Base-by-base conservation (phyloP, 441 rosid genomes). In the Codiaeum variegatum region DNA sequence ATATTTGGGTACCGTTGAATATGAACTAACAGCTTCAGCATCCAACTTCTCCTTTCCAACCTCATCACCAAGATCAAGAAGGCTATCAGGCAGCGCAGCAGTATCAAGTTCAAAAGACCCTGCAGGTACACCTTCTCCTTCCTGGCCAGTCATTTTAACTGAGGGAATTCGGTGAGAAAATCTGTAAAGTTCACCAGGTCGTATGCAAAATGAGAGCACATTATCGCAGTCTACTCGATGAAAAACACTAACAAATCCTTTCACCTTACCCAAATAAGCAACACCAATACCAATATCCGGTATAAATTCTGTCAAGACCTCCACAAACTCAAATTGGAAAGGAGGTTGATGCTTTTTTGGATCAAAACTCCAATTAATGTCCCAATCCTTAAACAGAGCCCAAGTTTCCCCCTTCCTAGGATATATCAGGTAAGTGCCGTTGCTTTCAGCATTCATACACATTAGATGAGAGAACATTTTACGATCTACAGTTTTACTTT, bases 401-500 rank as follows among this genome's bases (percentile, higher is more conserved):
- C 99, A 92, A 15, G 83, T 83, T 80, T 94, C 94, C 59, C 98
- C 96, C 60, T 80, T 80, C 75, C 66, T 79, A 26, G 99, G 99
- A 82, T 81, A 85, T 77, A 94, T 82, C 54, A 66, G 52, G 62
- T 65, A 79, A 58, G 77, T 72, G 56, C 58, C 73, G 56, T 68
- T 70, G 59, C 19, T n/a, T 18, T 72, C 24, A 13, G 49, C 69
- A 62, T 73, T 76, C 69, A 71, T 77, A 60, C 65, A 79, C 78
- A 91, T 71, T 80, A 71, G 73, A 66, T 88, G 88, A 67, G 99
- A 92, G 80, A 94, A 90, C 84, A 85, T 83, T 19, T 73, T 76
- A n/a, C 24, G 79, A 67, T 90, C 80, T 23, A 63, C 77, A 44
- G 81, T 84, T 66, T 38, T 59, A 59, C 77, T 69, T 34, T 56